phyloP scores from a whole-genome alignment of 139 green algal species.

The Chlamydomonas asymmetrica region DNA sequence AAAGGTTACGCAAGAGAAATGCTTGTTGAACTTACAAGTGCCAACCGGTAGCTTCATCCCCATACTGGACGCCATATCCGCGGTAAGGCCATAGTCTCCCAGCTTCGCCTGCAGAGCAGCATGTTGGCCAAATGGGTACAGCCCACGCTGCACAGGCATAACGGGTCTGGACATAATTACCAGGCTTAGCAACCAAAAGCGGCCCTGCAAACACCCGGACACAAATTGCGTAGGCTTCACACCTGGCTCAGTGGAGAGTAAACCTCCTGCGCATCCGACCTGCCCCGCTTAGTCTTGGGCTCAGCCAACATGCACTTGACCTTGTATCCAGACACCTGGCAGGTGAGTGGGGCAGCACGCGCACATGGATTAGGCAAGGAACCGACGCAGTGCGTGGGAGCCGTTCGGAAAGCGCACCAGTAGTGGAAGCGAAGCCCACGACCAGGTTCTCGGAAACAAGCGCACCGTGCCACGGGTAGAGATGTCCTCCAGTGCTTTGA shows the following conservation, averaged over 20 bases:
- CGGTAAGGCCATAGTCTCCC: too few relatives aligned
- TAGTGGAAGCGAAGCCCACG: too few relatives aligned
- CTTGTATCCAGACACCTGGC: slow-evolving; percentile 80
- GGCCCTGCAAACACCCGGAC: not conserved
- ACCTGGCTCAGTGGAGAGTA: slow-evolving; percentile 25
- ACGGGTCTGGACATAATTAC: not conserved
- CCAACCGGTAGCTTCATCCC: too few relatives aligned
- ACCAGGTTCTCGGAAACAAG: not conserved
- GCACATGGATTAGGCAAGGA: too few relatives aligned
- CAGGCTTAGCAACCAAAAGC: not conserved
- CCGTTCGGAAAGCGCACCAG: too few relatives aligned
- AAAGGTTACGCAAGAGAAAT: too few relatives aligned
- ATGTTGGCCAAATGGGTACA: too few relatives aligned
- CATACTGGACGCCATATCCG: too few relatives aligned
- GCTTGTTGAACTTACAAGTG: too few relatives aligned
- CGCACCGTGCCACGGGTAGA: slow-evolving; percentile 20
- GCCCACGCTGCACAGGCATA: not conserved
- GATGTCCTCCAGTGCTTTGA: slow-evolving; percentile 75
- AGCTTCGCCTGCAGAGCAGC: too few relatives aligned
- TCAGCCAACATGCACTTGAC: slow-evolving; percentile 93
- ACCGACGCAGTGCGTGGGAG: too few relatives aligned
- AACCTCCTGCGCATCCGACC: slow-evolving; percentile 20
- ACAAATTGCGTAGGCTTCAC: not conserved
- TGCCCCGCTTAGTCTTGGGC: slow-evolving; percentile 80
- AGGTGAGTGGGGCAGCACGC: too few relatives aligned